Conservation (phyloP, 768 basidiomycete species). For the Boletus pseudopeckii region DNA sequence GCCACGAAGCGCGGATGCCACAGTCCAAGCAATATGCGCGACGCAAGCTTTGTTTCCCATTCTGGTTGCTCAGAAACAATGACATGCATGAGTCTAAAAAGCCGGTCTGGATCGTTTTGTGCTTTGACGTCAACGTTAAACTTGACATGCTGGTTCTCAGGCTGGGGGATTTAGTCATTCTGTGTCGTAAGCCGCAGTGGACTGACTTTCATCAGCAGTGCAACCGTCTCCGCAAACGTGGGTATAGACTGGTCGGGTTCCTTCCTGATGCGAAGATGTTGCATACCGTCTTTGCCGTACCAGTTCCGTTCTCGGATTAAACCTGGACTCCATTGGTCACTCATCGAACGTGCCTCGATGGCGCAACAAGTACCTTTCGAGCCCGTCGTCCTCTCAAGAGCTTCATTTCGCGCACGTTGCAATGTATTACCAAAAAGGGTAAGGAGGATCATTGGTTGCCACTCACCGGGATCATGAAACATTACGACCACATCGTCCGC, state of each 20-base stretch:
- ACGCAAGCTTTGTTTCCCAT: conserved; percentile 76
- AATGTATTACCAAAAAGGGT: conserved; percentile 20
- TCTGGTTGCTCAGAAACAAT: conserved; percentile 59
- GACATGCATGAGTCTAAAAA: conserved; percentile 76
- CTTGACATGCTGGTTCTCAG: conserved; percentile 70
- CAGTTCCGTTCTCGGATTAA: conserved; percentile 68
- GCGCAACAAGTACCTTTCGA: conserved; percentile 46
- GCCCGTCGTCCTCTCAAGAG: conserved; percentile 79
- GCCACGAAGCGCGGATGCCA: conserved; percentile 91
- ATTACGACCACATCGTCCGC: conserved; percentile 83
- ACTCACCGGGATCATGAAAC: conserved; percentile 89
- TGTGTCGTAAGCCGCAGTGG: conserved; percentile 6
- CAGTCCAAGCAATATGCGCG: conserved; percentile 75
- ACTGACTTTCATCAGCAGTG: conserved; percentile 71
- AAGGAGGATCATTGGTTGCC: conserved; percentile 15
- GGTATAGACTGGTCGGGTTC: conserved; percentile 85
- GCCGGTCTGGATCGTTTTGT: conserved; percentile 83
- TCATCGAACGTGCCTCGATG: conserved; percentile 25
- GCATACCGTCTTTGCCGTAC: conserved; percentile 67
- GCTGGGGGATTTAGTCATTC: conserved; percentile 36
- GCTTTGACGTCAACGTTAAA: conserved; percentile 93
- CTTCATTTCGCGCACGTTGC: conserved; percentile 35
- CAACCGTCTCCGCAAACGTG: conserved; percentile 82
- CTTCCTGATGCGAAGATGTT: conserved; percentile 77
- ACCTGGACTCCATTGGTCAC: conserved; percentile 39